Evolutionary conservation across 805 yeast species (phyloP).

Genomic region (Wickerhamiella dianesei): DNA sequence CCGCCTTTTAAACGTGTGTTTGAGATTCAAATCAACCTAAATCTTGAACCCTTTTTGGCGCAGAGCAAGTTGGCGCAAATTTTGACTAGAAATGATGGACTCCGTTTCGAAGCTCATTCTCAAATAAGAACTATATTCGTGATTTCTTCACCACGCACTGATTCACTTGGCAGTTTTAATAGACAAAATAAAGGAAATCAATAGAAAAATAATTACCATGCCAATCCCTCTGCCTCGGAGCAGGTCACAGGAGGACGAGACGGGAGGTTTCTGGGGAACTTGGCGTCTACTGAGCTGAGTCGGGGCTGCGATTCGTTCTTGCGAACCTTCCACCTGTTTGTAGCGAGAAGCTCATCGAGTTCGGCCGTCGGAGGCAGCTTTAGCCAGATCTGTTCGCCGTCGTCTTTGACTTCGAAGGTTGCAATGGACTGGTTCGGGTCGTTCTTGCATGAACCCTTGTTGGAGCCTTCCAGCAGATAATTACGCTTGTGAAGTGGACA

Average conservation of each 20-base stretch:
- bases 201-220: conserved; percentile 1
- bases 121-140: no score
- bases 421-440: conserved; percentile 25
- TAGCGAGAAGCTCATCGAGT: conserved; percentile 27
- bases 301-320: conserved; percentile 2
- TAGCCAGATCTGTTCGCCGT: conserved; percentile 22
- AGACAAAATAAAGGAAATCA: neutral
- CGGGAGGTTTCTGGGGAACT: conserved; percentile 5
- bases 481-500: conserved; percentile 30
- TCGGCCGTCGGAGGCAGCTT: conserved; percentile 26
- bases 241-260: conserved; percentile 1
- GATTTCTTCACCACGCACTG: no score
- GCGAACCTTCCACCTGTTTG: conserved; percentile 26
- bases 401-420: conserved; percentile 27
- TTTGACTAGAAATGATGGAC: no score
- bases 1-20: neutral
- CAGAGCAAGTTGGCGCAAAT: no score
- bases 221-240: conserved; percentile 1
- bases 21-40: neutral
- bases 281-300: conserved; percentile 1
- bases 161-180: no score
- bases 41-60: no score
- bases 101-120: no score
- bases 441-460: conserved; percentile 25
- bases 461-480: conserved; percentile 20